A percentile compares a stretch with the other conserved stretches of the same genome.
phyloP scores from a whole-genome alignment of 2,329 filamentous ascomycete species.

The Colletotrichum costaricense region DNA sequence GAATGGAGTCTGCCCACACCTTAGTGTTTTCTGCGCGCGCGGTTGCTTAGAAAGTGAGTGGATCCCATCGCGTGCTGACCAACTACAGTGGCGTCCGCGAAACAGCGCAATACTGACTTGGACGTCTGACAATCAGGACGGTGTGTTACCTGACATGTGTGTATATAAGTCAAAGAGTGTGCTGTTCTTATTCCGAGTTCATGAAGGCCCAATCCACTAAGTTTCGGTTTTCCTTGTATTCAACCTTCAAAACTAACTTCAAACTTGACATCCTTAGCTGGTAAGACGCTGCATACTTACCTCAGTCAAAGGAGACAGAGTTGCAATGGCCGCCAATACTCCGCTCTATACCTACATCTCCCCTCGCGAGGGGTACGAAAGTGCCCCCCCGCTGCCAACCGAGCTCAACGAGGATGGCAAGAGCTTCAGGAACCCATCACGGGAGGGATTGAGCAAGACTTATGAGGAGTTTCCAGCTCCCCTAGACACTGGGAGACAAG shows the following conservation, averaged over 20 bases:
- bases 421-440: slow-evolving; percentile 75
- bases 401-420: slow-evolving; percentile 80
- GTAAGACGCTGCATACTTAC: no score
- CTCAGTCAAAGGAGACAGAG: not conserved
- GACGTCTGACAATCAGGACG: not conserved
- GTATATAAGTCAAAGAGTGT: not conserved
- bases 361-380: slow-evolving; percentile 68
- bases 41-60: slow-evolving; percentile 30
- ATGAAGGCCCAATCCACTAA: not conserved
- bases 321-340: slow-evolving; percentile 42
- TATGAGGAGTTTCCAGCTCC: slow-evolving; percentile 79
- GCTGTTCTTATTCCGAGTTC: no score
- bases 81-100: not conserved
- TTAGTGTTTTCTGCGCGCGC: slow-evolving; percentile 9
- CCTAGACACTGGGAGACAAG: slow-evolving; percentile 71
- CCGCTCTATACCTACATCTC: slow-evolving; percentile 62
- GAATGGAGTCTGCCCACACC: not conserved
- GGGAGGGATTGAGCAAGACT: slow-evolving; percentile 70
- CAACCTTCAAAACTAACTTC: not conserved
- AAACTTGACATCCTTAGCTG: not conserved
- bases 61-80: not conserved
- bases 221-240: not conserved
- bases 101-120: not conserved
- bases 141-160: not conserved
- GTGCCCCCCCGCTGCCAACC: slow-evolving; percentile 64